These are phyloP conservation scores for Pterocarpus macrocarpus DNA, from an alignment of 306 rosid species.

Conservation along the genomic window DNA sequence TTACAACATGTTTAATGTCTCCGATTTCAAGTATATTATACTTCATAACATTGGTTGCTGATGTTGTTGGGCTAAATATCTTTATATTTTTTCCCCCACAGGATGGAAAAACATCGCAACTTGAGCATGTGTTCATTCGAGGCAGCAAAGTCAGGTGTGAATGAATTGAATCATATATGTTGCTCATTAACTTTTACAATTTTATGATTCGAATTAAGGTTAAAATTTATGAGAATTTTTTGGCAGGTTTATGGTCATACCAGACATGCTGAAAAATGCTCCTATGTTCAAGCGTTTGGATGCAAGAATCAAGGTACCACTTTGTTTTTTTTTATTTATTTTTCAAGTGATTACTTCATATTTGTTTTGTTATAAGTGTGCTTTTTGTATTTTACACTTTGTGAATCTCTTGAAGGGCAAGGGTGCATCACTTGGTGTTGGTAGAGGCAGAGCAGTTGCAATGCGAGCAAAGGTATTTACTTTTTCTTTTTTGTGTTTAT, in stretches of 20 bases:
- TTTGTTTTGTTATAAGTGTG: neutral
- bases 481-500: no score
- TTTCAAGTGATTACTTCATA: constrained; percentile 15
- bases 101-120: constrained; percentile 96
- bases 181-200: neutral
- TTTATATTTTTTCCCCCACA: constrained; percentile 36
- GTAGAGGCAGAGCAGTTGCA: constrained; percentile 98
- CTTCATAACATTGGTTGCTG: constrained; percentile 14
- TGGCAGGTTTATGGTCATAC: constrained; percentile 94
- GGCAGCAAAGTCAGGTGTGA: constrained; percentile 98
- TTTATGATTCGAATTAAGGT: constrained; percentile 1
- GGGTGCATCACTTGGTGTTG: constrained; percentile 98
- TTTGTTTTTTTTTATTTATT: neutral
- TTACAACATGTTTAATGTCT: neutral
- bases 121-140: constrained; percentile 95
- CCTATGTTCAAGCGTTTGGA: constrained; percentile 99
- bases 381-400: constrained; percentile 39
- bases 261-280: constrained; percentile 98
- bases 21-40: neutral
- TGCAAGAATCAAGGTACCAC: constrained; percentile 87
- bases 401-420: constrained; percentile 77
- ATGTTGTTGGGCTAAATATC: neutral
- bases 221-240: constrained; percentile 29
- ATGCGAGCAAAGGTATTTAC: constrained; percentile 90
- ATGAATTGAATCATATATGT: constrained; percentile 11